Percentiles rank a stretch among this genome's conserved stretches.
Conservation (phyloP, 768 basidiomycete genomes). For the Lactarius hatsudake region DNA sequence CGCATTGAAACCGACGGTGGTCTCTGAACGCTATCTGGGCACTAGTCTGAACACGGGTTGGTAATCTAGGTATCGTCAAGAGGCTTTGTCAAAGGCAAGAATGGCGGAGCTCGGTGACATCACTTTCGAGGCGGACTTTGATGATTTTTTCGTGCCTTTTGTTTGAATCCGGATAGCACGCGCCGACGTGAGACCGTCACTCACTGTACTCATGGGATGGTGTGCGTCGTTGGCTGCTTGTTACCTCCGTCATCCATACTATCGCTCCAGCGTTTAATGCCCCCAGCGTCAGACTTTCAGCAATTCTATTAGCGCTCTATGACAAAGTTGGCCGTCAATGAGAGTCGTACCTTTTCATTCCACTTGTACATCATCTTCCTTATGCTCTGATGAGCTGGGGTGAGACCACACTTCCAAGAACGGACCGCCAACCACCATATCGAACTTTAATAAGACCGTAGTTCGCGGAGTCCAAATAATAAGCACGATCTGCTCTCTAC, state of each 20-base stretch:
- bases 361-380: neutral
- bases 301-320: neutral
- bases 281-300: neutral
- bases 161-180: too few relatives aligned
- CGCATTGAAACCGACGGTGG: too few relatives aligned
- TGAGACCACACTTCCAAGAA: neutral
- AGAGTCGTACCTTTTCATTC: neutral
- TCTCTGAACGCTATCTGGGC: too few relatives aligned
- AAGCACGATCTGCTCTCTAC: neutral
- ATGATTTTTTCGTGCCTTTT: too few relatives aligned
- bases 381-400: neutral
- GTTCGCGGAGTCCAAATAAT: neutral
- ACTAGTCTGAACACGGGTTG: neutral
- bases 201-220: neutral
- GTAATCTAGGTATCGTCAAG: too few relatives aligned
- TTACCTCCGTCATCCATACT: neutral
- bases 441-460: neutral
- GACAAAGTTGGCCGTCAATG: neutral
- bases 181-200: neutral
- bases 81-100: neutral
- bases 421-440: neutral
- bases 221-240: neutral
- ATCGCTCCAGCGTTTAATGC: too few relatives aligned
- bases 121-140: neutral
- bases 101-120: too few relatives aligned